A percentile compares a stretch with the other conserved stretches of the same genome.
These are phyloP conservation scores for Penicillium nordicum DNA, from an alignment of 2,329 filamentous ascomycete species.

Conservation along the genomic window DNA sequence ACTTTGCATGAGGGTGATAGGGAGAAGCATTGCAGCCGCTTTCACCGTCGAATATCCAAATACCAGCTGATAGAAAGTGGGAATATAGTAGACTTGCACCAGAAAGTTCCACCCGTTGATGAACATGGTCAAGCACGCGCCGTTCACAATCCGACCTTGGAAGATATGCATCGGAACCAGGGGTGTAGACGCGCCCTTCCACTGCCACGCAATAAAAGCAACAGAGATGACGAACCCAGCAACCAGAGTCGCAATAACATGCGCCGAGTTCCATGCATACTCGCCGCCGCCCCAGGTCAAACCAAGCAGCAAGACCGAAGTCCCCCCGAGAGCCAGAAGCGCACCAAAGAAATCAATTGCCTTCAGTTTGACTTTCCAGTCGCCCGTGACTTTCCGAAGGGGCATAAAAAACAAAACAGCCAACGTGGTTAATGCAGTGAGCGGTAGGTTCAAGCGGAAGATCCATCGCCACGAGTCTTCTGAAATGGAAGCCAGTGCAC, in stretches of 20 bases:
- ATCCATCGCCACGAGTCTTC: constrained; percentile 53
- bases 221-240: constrained; percentile 42
- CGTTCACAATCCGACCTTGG: constrained; percentile 52
- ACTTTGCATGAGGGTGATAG: constrained; percentile 50
- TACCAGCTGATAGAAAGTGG: constrained; percentile 60
- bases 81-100: constrained; percentile 60
- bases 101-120: constrained; percentile 60
- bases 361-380: constrained; percentile 52
- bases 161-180: constrained; percentile 50
- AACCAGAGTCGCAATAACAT: constrained; percentile 55
- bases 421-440: constrained; percentile 48
- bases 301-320: constrained; percentile 49
- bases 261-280: constrained; percentile 54
- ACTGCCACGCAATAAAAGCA: constrained; percentile 34
- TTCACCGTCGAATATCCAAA: constrained; percentile 43
- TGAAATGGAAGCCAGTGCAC: constrained; percentile 48
- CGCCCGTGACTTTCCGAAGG: constrained; percentile 51
- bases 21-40: constrained; percentile 52
- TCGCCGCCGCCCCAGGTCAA: constrained; percentile 60
- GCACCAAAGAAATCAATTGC: constrained; percentile 53
- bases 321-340: constrained; percentile 45
- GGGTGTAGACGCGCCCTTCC: constrained; percentile 31
- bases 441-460: constrained; percentile 53
- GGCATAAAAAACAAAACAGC: constrained; percentile 57
- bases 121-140: constrained; percentile 55